Conservation (phyloP, 2,329 filamentous ascomycete genomes). For the Chaetomiaceae sp. region DNA sequence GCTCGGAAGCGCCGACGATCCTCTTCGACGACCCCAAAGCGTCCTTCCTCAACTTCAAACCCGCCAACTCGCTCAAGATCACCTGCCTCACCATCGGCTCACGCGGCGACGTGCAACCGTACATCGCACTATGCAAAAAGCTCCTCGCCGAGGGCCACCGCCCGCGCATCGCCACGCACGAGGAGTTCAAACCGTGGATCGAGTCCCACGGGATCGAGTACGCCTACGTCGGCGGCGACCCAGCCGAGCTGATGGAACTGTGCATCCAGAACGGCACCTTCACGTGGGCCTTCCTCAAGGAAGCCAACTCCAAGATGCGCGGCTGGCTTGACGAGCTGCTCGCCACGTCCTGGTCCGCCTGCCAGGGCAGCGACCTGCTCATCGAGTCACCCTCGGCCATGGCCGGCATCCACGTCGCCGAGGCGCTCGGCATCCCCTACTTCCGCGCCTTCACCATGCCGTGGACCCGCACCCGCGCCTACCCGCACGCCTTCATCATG, state of each 20-base stretch:
- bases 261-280: slow-evolving; percentile 98
- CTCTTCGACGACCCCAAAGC: slow-evolving; percentile 85
- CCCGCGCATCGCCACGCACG: slow-evolving; percentile 83
- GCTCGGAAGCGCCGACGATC: slow-evolving; percentile 63
- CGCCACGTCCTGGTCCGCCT: slow-evolving; percentile 74
- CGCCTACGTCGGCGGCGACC: slow-evolving; percentile 80
- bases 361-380: slow-evolving; percentile 79
- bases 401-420: slow-evolving; percentile 96
- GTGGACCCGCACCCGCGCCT: slow-evolving; percentile 92
- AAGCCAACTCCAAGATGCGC: slow-evolving; percentile 82
- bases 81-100: slow-evolving; percentile 96
- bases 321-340: slow-evolving; percentile 93
- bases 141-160: slow-evolving; percentile 82
- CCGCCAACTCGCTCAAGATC: slow-evolving; percentile 69
- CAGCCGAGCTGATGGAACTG: slow-evolving; percentile 88
- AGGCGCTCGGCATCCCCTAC: slow-evolving; percentile 87
- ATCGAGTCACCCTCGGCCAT: slow-evolving; percentile 96
- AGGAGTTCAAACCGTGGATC: slow-evolving; percentile 85
- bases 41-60: slow-evolving; percentile 89
- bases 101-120: slow-evolving; percentile 92
- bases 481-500: slow-evolving; percentile 93
- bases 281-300: slow-evolving; percentile 81
- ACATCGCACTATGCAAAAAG: slow-evolving; percentile 92
- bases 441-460: slow-evolving; percentile 99
- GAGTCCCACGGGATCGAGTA: slow-evolving; percentile 93